Conservation (phyloP, 768 basidiomycete genomes). For the Calocera viscosa region DNA sequence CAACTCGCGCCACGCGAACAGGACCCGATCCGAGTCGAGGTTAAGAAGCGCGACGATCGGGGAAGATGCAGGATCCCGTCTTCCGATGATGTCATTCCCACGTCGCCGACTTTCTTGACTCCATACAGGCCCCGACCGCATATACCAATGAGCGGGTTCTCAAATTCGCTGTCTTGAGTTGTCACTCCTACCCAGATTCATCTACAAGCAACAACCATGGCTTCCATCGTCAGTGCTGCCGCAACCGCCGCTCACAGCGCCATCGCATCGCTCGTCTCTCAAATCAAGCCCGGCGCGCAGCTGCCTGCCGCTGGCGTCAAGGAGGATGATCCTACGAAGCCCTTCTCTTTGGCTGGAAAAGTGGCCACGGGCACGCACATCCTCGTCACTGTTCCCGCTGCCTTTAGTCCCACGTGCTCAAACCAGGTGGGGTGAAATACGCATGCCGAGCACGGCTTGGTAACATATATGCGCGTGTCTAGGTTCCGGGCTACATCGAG, state of each 20-base stretch:
- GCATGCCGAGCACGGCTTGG: background rate
- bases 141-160: too few relatives aligned
- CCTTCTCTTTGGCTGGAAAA: slow-evolving; percentile 29
- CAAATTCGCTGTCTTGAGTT: too few relatives aligned
- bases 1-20: too few relatives aligned
- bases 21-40: too few relatives aligned
- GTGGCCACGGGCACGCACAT: background rate
- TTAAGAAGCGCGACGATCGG: too few relatives aligned
- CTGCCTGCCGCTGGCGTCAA: slow-evolving; percentile 46
- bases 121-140: too few relatives aligned
- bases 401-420: slow-evolving; percentile 63
- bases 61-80: too few relatives aligned
- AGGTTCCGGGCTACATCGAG: slow-evolving; percentile 47
- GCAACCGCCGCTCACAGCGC: slow-evolving; percentile 45
- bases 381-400: slow-evolving; percentile 56
- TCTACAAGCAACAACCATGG: slow-evolving; percentile 27
- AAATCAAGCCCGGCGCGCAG: slow-evolving; percentile 36
- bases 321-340: slow-evolving; percentile 40
- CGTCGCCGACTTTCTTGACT: too few relatives aligned
- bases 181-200: too few relatives aligned
- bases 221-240: slow-evolving; percentile 36
- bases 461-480: slow-evolving; percentile 22
- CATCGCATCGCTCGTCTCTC: slow-evolving; percentile 38
- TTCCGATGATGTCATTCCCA: too few relatives aligned
- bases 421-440: slow-evolving; percentile 39